Evolutionary conservation across 1,139 yeast genomes (phyloP).

Genomic region (Blastobotrys arbuscula): DNA sequence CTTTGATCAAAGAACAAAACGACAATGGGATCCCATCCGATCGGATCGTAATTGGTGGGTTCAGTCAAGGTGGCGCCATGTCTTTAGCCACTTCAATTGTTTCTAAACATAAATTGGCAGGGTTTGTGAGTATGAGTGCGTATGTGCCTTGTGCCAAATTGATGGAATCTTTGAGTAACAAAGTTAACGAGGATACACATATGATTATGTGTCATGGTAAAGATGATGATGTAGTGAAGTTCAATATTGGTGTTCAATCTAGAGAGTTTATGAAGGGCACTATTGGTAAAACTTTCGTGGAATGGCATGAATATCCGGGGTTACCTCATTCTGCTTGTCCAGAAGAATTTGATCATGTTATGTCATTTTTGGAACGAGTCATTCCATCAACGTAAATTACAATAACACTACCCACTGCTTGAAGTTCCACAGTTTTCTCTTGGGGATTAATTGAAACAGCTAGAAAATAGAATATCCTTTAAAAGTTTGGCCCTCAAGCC

Average conservation of each 20-base stretch:
- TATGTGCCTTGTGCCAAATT: slow-evolving; percentile 54
- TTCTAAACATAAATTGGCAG: slow-evolving; percentile 63
- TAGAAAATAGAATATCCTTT: too few relatives aligned
- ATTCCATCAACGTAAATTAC: neutral
- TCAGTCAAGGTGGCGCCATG: slow-evolving; percentile 89
- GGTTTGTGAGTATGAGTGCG: slow-evolving; percentile 73
- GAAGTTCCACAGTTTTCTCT: too few relatives aligned
- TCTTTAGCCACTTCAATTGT: slow-evolving; percentile 46
- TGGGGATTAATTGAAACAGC: too few relatives aligned
- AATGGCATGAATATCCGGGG: slow-evolving; percentile 56
- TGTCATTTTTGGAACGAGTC: slow-evolving; percentile 42
- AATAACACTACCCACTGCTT: too few relatives aligned
- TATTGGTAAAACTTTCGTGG: slow-evolving; percentile 50
- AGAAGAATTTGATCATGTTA: slow-evolving; percentile 57
- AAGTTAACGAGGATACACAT: slow-evolving; percentile 58
- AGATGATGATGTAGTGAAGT: slow-evolving; percentile 59
- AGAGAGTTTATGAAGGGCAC: slow-evolving; percentile 34
- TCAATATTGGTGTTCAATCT: slow-evolving; percentile 46
- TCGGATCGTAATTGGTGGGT: slow-evolving; percentile 82
- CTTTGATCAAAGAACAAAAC: slow-evolving; percentile 57
- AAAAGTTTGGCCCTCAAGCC: too few relatives aligned
- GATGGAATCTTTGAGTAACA: slow-evolving; percentile 29
- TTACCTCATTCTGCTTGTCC: slow-evolving; percentile 64
- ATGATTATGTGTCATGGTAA: slow-evolving; percentile 88
- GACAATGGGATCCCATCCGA: slow-evolving; percentile 60